phyloP scores from a whole-genome alignment of 768 basidiomycete species.

The Pulveroboletus sp. region DNA sequence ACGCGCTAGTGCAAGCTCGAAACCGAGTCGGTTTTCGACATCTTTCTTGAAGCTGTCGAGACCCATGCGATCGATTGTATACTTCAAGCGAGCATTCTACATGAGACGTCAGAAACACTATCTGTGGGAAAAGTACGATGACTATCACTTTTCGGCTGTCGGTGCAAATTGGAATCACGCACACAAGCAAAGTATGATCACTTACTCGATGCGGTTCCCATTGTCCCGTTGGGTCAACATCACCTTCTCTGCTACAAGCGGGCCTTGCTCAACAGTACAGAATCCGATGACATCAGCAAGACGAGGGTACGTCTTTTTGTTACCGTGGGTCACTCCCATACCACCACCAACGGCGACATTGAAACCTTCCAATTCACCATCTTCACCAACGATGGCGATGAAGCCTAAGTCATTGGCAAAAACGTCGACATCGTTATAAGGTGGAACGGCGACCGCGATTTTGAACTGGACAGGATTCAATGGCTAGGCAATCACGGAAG shows the following conservation, averaged over 20 bases:
- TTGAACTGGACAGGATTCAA: constrained; percentile 66
- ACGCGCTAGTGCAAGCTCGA: constrained; percentile 65
- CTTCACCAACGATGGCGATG: constrained; percentile 81
- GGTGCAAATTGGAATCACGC: constrained; percentile 2
- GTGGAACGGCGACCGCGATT: constrained; percentile 93
- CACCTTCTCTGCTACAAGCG: constrained; percentile 84
- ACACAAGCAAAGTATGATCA: constrained; percentile 7
- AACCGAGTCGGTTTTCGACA: constrained; percentile 87
- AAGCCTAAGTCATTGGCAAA: constrained; percentile 96
- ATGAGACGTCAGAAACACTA: constrained; percentile 11
- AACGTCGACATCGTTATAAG: constrained; percentile 93
- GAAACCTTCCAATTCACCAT: constrained; percentile 83
- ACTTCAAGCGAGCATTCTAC: constrained; percentile 87
- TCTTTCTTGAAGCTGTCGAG: constrained; percentile 81
- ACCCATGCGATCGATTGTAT: constrained; percentile 96
- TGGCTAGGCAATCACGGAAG: neutral
- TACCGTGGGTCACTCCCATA: constrained; percentile 99
- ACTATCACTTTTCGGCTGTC: constrained; percentile 52
- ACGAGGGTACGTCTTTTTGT: constrained; percentile 98
- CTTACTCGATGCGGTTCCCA: constrained; percentile 91
- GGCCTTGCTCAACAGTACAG: constrained; percentile 83
- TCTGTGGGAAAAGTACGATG: neutral
- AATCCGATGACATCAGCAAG: constrained; percentile 86
- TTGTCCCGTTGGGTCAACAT: constrained; percentile 94
- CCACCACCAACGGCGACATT: constrained; percentile 94